phyloP scores from a whole-genome alignment of 768 basidiomycete species.

The Pleurotus eryngii region DNA sequence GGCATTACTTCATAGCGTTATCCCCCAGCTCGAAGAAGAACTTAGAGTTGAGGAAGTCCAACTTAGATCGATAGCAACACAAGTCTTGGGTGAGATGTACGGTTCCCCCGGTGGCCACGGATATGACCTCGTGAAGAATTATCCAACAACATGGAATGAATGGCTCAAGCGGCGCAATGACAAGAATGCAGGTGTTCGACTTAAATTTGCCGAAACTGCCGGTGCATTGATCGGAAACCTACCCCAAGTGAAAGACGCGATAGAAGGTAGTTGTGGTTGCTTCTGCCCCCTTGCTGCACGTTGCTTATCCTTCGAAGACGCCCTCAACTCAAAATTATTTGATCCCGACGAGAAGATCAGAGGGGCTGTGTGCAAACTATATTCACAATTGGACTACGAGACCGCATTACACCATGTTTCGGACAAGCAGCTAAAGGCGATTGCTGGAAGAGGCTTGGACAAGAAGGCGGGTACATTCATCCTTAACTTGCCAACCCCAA shows the following conservation, averaged over 20 bases:
- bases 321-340: conserved; percentile 59
- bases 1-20: conserved; percentile 78
- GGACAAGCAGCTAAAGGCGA: conserved; percentile 50
- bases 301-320: conserved; percentile 34
- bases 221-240: conserved; percentile 59
- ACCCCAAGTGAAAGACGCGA: conserved; percentile 59
- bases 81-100: conserved; percentile 89
- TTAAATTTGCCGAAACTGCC: conserved; percentile 74
- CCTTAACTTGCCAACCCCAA: neutral
- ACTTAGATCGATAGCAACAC: conserved; percentile 77
- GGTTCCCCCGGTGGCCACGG: conserved; percentile 60
- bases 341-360: conserved; percentile 94
- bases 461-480: conserved; percentile 61
- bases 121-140: conserved; percentile 70
- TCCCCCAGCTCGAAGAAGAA: conserved; percentile 92
- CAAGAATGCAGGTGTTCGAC: conserved; percentile 62
- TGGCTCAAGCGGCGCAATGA: conserved; percentile 85
- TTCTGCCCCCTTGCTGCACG: too few relatives aligned
- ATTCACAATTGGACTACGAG: conserved; percentile 87
- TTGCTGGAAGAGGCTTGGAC: conserved; percentile 76
- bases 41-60: conserved; percentile 70
- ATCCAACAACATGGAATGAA: conserved; percentile 79
- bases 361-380: conserved; percentile 77
- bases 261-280: conserved; percentile 59
- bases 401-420: conserved; percentile 81